Base-by-base conservation (phyloP, 768 basidiomycete genomes). In the Xerocomellus chrysenteron region DNA sequence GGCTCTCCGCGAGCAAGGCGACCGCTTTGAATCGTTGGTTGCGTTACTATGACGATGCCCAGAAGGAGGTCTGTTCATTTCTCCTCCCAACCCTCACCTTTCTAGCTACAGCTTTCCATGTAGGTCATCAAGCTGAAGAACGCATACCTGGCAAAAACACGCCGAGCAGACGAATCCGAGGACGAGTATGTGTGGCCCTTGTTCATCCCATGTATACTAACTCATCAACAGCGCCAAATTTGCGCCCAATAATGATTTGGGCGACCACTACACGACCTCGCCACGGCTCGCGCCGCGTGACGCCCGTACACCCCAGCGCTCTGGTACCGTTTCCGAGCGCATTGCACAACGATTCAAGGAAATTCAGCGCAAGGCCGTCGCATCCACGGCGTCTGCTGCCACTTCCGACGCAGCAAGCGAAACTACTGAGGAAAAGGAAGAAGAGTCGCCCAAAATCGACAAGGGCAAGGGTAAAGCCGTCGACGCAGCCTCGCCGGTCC, bases 81-180 rank as follows among this genome's bases (percentile, higher is more conserved):
- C 37, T 42, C 37, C 14, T 35, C 26, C n/a, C 9, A 2, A 14
- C 8, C 8, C 11, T 5, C 48, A 5, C 48, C 55, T 48, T 50
- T 16, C 37, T 35, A 33, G 12, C 42, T 36, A 42, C n/a, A 60
- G 17, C 58, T 42, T 33, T 52, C 26, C 40, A 74, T 41, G 30
- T 50, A 83, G 79, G 76, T 80, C 6, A 69, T 77, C 42, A 88
- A 87, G 72, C 74, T 94, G 59, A 93, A 90, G 73, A 80, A 86
- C 50, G 78, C 83, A 52, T 96, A 96, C 67, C 70, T 92, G 12
- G 72, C 79, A 33, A 96, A 94, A 72, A 86, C 83, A 0, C 83
- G 91, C 52, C 82, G 83, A 40, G 94, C 94, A 16, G 94, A 97
- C 64, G 94, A 97, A 67, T 87, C 88, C 9, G 93, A 93, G 69